Conservation (phyloP, 225 moss, liverwort and hornwort species). For the Neckera pumila region DNA sequence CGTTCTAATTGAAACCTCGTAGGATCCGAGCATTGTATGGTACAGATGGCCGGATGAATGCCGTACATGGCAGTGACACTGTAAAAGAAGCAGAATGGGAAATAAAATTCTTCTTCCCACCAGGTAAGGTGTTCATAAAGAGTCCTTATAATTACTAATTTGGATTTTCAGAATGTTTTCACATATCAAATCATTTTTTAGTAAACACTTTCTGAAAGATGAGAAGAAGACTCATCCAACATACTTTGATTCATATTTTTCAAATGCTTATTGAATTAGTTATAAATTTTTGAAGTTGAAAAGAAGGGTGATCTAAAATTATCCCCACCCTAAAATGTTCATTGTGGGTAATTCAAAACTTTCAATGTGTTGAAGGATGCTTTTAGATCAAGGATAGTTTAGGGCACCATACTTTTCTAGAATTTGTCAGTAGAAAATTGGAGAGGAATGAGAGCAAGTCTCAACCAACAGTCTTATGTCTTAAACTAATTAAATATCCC, state of each 20-base stretch:
- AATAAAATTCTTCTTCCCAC: slow-evolving; percentile 90
- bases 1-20: background rate
- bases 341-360: no score
- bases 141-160: background rate
- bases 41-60: slow-evolving; percentile 68
- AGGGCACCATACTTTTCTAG: no score
- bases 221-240: background rate
- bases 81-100: slow-evolving; percentile 47
- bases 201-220: background rate
- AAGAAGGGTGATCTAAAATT: background rate
- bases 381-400: background rate
- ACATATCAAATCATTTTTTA: background rate
- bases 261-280: background rate
- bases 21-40: slow-evolving; percentile 87
- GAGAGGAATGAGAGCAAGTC: fast-evolving
- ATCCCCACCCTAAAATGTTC: fast-evolving
- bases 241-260: background rate
- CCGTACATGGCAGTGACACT: slow-evolving; percentile 78
- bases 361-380: background rate
- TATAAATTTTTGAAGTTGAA: background rate
- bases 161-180: background rate
- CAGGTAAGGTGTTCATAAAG: background rate
- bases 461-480: background rate
- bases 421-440: background rate
- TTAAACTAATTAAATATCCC: background rate